Base-by-base conservation (phyloP, 2,329 filamentous ascomycete genomes). In the Alternaria viburni region DNA sequence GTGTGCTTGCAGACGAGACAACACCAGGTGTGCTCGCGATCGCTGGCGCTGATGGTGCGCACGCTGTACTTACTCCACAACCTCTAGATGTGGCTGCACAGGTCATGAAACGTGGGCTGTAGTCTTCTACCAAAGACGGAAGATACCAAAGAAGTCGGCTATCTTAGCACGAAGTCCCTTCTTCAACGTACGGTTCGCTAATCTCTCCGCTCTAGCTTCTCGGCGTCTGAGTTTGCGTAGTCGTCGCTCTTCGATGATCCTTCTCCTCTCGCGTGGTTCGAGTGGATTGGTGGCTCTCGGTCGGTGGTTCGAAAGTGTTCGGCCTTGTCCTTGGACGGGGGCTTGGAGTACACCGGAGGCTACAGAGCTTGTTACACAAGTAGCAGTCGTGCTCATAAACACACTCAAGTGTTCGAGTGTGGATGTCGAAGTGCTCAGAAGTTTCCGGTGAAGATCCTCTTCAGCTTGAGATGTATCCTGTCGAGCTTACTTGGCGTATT, bases 381-480 rank as follows among this genome's bases (percentile, higher is more conserved):
- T 23, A 15, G 47, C 57, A 57, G 52, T 26, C 26, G 45, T 52
- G 59, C 47, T 62, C 49, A 61, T 61, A 57, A 51, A 61, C 55
- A 23, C 8, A 15, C 54, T 45, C 17, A 4, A 8, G 13, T n/a
- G 10, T 44, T 25, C 4, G 10, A 32, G 21, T n/a, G 12, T 4
- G 21, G 19, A 2, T 8, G 45, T 25, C 7, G 7, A 15, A 9
- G 17, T 19, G 5, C 15, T 62, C 25, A 58, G 21, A 49, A 26
- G 15, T 32, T 62, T 9, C 55, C 41, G 7, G 11, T 43, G 6
- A 21, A 45, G 21, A 62, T 54, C 23, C n/a, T 56, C 23, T 54
- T 65, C 19, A 65, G 36, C 25, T 32, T 52, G 23, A n/a, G 17
- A 7, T 43, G 21, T 36, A 65, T 13, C 3, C 28, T 59, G 28